These are phyloP conservation scores for Talaromyces atroroseus DNA, from an alignment of 2,329 filamentous ascomycete species.

Conservation along the genomic window DNA sequence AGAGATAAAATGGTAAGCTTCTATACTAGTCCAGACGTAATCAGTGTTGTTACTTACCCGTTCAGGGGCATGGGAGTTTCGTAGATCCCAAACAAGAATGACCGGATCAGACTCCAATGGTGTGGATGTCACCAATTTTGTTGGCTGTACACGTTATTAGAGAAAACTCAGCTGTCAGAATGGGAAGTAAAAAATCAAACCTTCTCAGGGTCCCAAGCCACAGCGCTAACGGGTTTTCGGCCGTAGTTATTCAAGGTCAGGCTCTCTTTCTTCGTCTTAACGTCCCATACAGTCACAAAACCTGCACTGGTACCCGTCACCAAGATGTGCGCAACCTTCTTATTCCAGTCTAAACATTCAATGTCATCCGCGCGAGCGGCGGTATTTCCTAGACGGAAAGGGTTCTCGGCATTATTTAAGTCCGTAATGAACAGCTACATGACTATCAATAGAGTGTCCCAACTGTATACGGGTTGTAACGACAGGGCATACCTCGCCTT, in stretches of 20 bases:
- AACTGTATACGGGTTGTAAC: neutral
- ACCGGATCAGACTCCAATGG: constrained; percentile 82
- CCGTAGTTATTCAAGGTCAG: constrained; percentile 85
- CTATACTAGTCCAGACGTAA: neutral
- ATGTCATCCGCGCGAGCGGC: constrained; percentile 90
- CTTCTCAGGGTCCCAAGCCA: constrained; percentile 95
- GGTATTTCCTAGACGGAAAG: constrained; percentile 81
- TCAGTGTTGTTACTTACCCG: constrained; percentile 30
- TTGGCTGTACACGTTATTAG: constrained; percentile 49
- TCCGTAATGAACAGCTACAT: constrained; percentile 79
- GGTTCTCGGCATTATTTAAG: constrained; percentile 79
- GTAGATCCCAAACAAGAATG: constrained; percentile 88
- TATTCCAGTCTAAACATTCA: constrained; percentile 97
- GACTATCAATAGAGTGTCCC: neutral
- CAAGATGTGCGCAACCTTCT: constrained; percentile 92
- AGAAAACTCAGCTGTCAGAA: constrained; percentile 3
- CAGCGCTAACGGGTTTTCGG: constrained; percentile 87
- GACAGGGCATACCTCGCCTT: constrained; percentile 61
- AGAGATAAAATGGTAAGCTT: neutral
- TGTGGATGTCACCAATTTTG: constrained; percentile 87
- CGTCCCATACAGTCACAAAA: constrained; percentile 96
- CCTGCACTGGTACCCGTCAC: constrained; percentile 89
- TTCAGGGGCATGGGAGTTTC: constrained; percentile 94
- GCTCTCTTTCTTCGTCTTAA: constrained; percentile 96
- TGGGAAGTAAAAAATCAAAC: constrained; percentile 32